These are phyloP conservation scores for Aspergillus ruber DNA, from an alignment of 2,329 filamentous ascomycete species.

Conservation along the genomic window DNA sequence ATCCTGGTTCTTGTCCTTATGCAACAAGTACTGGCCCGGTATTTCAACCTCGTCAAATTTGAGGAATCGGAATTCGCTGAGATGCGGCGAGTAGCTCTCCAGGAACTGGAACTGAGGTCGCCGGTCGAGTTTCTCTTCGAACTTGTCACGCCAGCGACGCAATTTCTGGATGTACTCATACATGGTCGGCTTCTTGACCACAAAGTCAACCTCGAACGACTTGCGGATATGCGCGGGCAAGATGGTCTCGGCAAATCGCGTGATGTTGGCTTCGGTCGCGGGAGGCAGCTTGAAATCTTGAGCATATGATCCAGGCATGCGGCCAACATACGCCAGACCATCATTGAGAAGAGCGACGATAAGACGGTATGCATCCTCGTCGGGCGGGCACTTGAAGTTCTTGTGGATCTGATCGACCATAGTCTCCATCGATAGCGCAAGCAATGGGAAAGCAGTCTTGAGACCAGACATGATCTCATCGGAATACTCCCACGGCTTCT, in stretches of 20 bases:
- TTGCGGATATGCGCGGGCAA: constrained; percentile 90
- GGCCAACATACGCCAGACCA: constrained; percentile 82
- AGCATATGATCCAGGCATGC: constrained; percentile 78
- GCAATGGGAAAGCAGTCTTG: constrained; percentile 92
- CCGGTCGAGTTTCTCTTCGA: constrained; percentile 93
- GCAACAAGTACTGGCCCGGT: constrained; percentile 91
- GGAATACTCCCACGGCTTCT: constrained; percentile 91
- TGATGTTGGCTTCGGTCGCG: constrained; percentile 93
- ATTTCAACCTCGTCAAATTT: constrained; percentile 99
- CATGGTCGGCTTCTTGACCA: constrained; percentile 92
- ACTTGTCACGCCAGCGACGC: constrained; percentile 91
- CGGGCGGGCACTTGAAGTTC: constrained; percentile 97
- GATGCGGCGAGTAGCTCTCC: constrained; percentile 78
- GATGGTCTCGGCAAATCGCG: constrained; percentile 91
- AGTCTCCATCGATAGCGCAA: constrained; percentile 97
- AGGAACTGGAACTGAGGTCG: constrained; percentile 66
- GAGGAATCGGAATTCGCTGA: constrained; percentile 94
- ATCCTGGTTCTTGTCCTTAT: constrained; percentile 98
- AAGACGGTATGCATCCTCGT: constrained; percentile 93
- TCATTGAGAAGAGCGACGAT: constrained; percentile 98
- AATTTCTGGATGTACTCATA: constrained; percentile 97
- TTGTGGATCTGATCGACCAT: constrained; percentile 99
- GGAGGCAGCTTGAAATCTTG: constrained; percentile 84
- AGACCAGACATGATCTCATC: constrained; percentile 93
- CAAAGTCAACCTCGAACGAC: constrained; percentile 96